Evolutionary conservation across 2,329 filamentous ascomycete species (phyloP).

Genomic region (Neonectria ditissima): DNA sequence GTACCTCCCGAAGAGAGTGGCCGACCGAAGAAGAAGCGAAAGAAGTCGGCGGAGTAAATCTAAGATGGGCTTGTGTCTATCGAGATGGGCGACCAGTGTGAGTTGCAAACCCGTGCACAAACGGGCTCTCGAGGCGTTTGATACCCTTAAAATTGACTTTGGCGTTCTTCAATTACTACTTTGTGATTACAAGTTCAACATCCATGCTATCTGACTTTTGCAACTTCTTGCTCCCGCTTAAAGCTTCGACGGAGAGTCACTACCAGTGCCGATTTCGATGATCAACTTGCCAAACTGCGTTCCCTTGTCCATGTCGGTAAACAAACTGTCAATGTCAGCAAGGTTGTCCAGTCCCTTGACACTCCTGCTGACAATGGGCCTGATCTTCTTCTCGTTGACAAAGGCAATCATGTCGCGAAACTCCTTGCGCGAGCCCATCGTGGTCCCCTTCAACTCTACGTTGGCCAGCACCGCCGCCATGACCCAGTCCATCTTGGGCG

Average conservation of each 20-base stretch:
- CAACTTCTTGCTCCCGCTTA: constrained; percentile 40
- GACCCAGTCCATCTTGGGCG: constrained; percentile 85
- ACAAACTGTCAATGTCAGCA: constrained; percentile 82
- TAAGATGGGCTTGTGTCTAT: constrained; percentile 27
- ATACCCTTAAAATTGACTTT: constrained; percentile 44
- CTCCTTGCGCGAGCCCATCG: constrained; percentile 91
- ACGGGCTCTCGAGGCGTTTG: constrained; percentile 43
- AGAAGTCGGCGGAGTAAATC: constrained; percentile 59
- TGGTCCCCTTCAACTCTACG: constrained; percentile 85
- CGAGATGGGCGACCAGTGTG: constrained; percentile 36
- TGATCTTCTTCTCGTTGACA: constrained; percentile 78
- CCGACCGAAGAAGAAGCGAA: constrained; percentile 73
- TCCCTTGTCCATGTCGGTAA: constrained; percentile 87
- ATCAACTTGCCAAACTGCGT: constrained; percentile 95
- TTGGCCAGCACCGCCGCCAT: constrained; percentile 90
- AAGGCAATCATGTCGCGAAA: constrained; percentile 93
- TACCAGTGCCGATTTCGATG: constrained; percentile 70
- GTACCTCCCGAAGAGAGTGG: constrained; percentile 84
- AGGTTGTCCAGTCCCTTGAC: constrained; percentile 80
- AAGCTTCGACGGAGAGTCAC: constrained; percentile 53
- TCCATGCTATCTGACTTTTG: not conserved
- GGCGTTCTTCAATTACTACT: constrained; percentile 40
- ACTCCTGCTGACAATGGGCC: constrained; percentile 80
- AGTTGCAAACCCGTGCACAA: constrained; percentile 30
- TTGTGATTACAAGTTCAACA: constrained; percentile 29